Base-by-base conservation (phyloP, 2,329 filamentous ascomycete species). In the Cladosporium cucumerinum region DNA sequence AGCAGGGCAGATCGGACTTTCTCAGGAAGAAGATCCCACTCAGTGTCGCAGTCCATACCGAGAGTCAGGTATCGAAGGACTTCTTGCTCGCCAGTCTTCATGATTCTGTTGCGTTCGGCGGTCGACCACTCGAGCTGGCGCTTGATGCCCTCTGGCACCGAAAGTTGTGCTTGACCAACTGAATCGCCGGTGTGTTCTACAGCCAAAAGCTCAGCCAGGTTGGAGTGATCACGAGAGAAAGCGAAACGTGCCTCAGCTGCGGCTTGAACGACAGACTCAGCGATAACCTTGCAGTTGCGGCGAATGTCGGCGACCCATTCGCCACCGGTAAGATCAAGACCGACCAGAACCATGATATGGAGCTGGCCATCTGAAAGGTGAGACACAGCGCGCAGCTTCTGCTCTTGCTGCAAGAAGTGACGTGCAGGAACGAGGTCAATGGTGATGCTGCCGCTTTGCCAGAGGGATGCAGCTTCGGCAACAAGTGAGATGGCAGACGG, bases 21-120 rank as follows among this genome's bases (percentile, higher is more conserved):
- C 18, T 77, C 70, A 3, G 83, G 81, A 12, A 85, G 72, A 26
- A 70, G 73, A 43, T 85, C 83, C 84, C 84, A 86, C 32, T 83
- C 76, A 11, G 77, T 78, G 61, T 85, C 82, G 57, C 77, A 78
- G 48, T 84, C 78, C 32, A 83, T 78, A 0, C 82, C 82, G 26
- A 85, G 72, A 57, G 69, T 64, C 1, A 71, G 72, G 63, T 81
- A 78, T 21, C 77, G 75, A 16, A 85, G 72, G 1, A 83, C 71
- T n/a, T 83, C 79, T 69, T 64, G 54, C 54, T 64, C 62, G 76
- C 79, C 59, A 78, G 79, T 48, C 78, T 75, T 77, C 74, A 78
- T 48, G 30, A 66, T 63, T 74, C 74, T 34, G 68, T 71, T 25
- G 70, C 71, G 65, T 73, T 76, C 54, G 72, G 77, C 64, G 78